Evolutionary conservation across 2,329 filamentous ascomycete species (phyloP).

Genomic region (Thermothelomyces thermophilus): DNA sequence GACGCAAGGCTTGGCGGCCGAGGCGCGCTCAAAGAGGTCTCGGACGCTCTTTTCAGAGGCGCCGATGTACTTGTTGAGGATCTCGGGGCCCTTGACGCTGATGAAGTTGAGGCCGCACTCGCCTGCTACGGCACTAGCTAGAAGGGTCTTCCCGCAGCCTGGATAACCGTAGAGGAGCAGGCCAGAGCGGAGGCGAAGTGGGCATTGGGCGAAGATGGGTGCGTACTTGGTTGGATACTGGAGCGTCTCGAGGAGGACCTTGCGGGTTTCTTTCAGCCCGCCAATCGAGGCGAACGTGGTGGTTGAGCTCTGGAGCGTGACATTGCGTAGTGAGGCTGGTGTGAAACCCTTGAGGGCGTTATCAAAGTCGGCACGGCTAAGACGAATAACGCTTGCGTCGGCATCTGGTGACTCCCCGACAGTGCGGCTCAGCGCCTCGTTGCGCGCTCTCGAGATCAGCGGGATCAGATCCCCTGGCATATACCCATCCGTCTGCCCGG

Average conservation of each 20-base stretch:
- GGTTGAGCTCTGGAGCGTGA: constrained; percentile 85
- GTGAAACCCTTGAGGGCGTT: constrained; percentile 87
- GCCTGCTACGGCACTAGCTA: constrained; percentile 93
- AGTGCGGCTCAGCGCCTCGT: constrained; percentile 84
- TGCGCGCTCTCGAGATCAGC: constrained; percentile 78
- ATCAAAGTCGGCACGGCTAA: constrained; percentile 72
- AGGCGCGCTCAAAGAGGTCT: constrained; percentile 88
- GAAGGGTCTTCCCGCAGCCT: constrained; percentile 91
- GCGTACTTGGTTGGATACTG: constrained; percentile 98
- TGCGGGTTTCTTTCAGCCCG: constrained; percentile 76
- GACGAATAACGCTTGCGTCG: constrained; percentile 43
- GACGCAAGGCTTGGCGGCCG: constrained; percentile 85
- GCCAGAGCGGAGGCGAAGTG: constrained; percentile 86
- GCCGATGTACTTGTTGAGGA: constrained; percentile 98
- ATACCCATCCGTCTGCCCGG: constrained; percentile 91
- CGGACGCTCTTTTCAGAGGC: constrained; percentile 94
- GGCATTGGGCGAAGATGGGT: constrained; percentile 93
- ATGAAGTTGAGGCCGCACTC: constrained; percentile 99
- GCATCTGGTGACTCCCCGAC: constrained; percentile 43
- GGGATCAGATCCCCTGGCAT: constrained; percentile 92
- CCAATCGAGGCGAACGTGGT: constrained; percentile 92
- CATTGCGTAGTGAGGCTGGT: constrained; percentile 87
- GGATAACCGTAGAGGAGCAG: constrained; percentile 91
- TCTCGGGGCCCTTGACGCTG: constrained; percentile 94
- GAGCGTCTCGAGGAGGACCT: constrained; percentile 87